Evolutionary conservation across 75 land plant species (phyloP), one percentile per base, ranked within the genome.

Genomic region (Pseudotsuga menziesii): DNA sequence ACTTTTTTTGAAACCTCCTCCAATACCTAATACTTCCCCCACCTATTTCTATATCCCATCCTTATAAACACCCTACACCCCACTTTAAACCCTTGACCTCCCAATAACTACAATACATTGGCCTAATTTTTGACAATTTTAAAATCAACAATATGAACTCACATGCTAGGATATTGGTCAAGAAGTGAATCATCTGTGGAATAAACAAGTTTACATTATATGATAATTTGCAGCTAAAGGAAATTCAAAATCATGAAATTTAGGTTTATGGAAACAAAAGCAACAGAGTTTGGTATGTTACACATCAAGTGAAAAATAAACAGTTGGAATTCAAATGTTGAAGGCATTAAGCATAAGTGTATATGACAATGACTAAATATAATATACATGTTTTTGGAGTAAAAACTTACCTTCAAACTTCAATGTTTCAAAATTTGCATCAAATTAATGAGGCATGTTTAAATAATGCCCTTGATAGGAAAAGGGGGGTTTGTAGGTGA

Each of bases 401-500:
- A 15, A 41, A 69, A 20, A 52, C 72, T 69, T 69, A 69, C 52
- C 52, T 20, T 36, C 48, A 69, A 19, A 69, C 41, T n/a, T 32
- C 7, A 2, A 44, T 7, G 2, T 22, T 69, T 64, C 35, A 32
- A 32, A 64, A 32, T 7, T 16, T 64, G 32, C 52, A 67, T 8
- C 44, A 69, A 8, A 20, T 41, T 48, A 69, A 8, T 36, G 23
- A 36, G 3, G 12, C n/a, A n/a, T 20, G 20, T 41, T 44, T 8
- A 66, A 44, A 36, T 79, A 83, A 48, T 69, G 80, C 7, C 57
- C 69, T 23, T 69, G 26, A 82, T 36, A 64, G 79, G 55, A 67
- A 77, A 79, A 26, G 87, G 9, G 87, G 87, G 4, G 86, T 81
- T 22, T 85, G 73, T 4, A 85, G 84, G 75, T 93, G 95, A 76